Evolutionary conservation across 106 monocot species (phyloP).

Genomic region (Xerophyta viscosa): DNA sequence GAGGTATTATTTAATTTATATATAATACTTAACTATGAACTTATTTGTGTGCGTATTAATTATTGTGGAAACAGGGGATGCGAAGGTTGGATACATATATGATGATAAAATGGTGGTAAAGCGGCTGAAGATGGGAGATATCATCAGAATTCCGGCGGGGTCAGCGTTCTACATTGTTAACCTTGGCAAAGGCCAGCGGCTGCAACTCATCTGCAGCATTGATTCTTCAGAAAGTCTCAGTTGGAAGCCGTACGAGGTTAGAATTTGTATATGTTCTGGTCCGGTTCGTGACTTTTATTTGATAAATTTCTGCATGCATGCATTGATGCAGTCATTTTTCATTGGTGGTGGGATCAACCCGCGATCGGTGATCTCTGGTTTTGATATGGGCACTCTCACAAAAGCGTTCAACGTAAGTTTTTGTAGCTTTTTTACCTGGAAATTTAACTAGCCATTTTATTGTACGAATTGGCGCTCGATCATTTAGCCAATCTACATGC

Average conservation of each 20-base stretch:
- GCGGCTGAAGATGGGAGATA: slow-evolving; percentile 63
- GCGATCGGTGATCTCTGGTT: slow-evolving; percentile 55
- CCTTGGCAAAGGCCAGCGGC: slow-evolving; percentile 51
- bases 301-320: not conserved
- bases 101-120: slow-evolving; percentile 61
- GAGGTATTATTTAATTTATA: slow-evolving; percentile 23
- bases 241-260: slow-evolving; percentile 32
- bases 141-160: slow-evolving; percentile 62
- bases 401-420: slow-evolving; percentile 65
- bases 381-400: slow-evolving; percentile 34
- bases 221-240: slow-evolving; percentile 42
- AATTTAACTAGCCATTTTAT: not conserved
- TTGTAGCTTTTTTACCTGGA: not conserved
- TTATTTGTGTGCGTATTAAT: too few relatives aligned
- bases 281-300: too few relatives aligned
- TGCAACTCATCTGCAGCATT: slow-evolving; percentile 68
- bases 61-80: slow-evolving; percentile 35
- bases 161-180: slow-evolving; percentile 83
- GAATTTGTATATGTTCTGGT: not conserved
- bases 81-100: slow-evolving; percentile 64
- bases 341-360: slow-evolving; percentile 59
- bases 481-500: too few relatives aligned
- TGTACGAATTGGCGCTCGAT: too few relatives aligned
- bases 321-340: slow-evolving; percentile 46
- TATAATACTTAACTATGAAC: too few relatives aligned